Conservation (phyloP, 164 flowering plant genomes). For the Vitis amurensis region DNA sequence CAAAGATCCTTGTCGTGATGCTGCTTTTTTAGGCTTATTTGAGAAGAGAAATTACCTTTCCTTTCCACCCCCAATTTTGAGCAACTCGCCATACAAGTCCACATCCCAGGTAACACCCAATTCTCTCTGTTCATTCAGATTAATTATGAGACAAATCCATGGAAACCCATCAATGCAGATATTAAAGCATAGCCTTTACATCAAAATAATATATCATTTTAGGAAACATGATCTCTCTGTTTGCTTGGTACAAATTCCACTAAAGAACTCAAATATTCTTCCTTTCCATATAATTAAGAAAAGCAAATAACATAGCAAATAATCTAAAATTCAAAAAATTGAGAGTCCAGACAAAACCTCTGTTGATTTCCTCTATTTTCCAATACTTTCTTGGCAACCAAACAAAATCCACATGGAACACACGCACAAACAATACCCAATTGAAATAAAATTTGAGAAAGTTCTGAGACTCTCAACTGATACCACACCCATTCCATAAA, state of each 20-base stretch:
- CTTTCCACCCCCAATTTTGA: constrained; percentile 97
- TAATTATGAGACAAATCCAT: background rate
- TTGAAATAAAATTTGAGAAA: background rate
- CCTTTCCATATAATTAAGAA: background rate
- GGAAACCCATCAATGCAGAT: background rate
- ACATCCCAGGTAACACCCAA: constrained; percentile 93
- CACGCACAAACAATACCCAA: too few species aligned
- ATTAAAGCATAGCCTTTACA: background rate
- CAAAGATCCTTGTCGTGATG: too few species aligned
- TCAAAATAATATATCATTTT: too few species aligned
- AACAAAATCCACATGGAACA: background rate
- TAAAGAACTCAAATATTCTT: too few species aligned
- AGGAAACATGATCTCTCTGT: too few species aligned
- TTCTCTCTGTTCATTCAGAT: constrained; percentile 57
- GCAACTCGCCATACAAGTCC: constrained; percentile 92
- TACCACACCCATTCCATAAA: background rate
- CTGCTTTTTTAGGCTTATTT: too few species aligned
- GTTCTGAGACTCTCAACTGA: background rate
- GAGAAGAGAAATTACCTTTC: constrained; percentile 55
- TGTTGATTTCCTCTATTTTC: background rate
- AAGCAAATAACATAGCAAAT: background rate
- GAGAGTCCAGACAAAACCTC: too few species aligned
- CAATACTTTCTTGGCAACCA: background rate
- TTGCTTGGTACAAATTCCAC: too few species aligned
- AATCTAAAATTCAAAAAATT: background rate